Conservation (phyloP, 768 basidiomycete species). For the Trametes punicea region DNA sequence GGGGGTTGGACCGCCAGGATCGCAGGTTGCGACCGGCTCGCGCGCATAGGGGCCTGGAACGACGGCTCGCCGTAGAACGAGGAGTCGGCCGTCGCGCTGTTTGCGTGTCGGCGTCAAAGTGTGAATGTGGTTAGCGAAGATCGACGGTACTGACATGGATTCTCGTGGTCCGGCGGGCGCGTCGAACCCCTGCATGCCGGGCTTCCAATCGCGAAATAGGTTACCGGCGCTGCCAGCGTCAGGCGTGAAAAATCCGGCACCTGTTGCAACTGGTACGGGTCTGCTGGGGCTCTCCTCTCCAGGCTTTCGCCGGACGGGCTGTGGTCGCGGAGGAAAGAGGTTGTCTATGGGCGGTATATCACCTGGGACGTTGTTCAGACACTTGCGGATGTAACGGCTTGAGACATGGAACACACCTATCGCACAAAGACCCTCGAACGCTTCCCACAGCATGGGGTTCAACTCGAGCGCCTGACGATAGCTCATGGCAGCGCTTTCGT, state of each 20-base stretch:
- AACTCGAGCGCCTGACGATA: conserved; percentile 68
- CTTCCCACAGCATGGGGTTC: conserved; percentile 89
- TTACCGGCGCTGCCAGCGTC: conserved; percentile 55
- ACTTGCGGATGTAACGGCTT: conserved; percentile 3
- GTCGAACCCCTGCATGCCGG: conserved; percentile 58
- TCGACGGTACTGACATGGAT: conserved; percentile 46
- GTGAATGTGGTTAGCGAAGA: background rate
- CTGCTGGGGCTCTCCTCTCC: conserved; percentile 48
- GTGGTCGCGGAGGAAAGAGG: conserved; percentile 62
- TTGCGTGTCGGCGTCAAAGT: background rate
- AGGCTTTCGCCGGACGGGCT: conserved; percentile 47
- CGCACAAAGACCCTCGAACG: conserved; percentile 82
- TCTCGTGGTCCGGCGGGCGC: conserved; percentile 52
- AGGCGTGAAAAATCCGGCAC: conserved; percentile 74
- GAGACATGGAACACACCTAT: conserved; percentile 47
- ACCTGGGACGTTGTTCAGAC: conserved; percentile 40
- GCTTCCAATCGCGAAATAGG: conserved; percentile 57
- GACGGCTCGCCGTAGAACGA: conserved; percentile 56
- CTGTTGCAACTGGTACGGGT: conserved; percentile 52
- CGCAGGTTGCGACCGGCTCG: conserved; percentile 33
- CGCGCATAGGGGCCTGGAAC: conserved; percentile 40
- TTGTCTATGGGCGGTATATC: conserved; percentile 68
- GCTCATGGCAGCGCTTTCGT: conserved; percentile 65
- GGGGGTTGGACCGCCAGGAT: conserved; percentile 40
- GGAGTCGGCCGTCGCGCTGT: conserved; percentile 56